Evolutionary conservation across 1,284 basidiomycete species (phyloP).

Genomic region (Waitea zeae): DNA sequence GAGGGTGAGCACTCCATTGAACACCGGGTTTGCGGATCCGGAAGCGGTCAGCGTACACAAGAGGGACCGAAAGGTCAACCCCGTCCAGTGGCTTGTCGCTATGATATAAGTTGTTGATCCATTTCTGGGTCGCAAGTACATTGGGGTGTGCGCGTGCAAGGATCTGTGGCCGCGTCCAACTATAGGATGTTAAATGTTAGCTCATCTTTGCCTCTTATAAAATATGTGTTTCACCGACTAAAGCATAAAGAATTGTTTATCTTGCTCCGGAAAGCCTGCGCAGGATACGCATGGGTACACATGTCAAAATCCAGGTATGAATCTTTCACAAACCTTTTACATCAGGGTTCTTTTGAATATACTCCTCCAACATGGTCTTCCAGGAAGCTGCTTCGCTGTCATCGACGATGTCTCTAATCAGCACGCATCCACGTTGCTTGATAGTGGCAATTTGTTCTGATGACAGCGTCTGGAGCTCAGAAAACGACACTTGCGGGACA

Average conservation of each 20-base stretch:
- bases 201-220: too few relatives aligned
- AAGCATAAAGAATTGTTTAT: slow-evolving; percentile 59
- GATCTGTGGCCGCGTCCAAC: slow-evolving; percentile 57
- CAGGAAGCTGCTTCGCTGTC: slow-evolving; percentile 33
- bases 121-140: slow-evolving; percentile 37
- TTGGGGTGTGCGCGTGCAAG: slow-evolving; percentile 63
- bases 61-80: slow-evolving; percentile 49
- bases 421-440: slow-evolving; percentile 35
- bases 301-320: background rate
- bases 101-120: slow-evolving; percentile 51
- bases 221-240: slow-evolving; percentile 34
- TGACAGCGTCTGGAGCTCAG: slow-evolving; percentile 28
- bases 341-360: slow-evolving; percentile 36
- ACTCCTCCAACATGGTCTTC: slow-evolving; percentile 37
- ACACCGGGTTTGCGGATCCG: slow-evolving; percentile 65
- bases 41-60: slow-evolving; percentile 72
- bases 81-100: slow-evolving; percentile 21
- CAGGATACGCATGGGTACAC: background rate
- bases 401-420: slow-evolving; percentile 46
- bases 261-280: slow-evolving; percentile 31
- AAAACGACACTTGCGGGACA: slow-evolving; percentile 42
- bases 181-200: too few relatives aligned
- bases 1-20: slow-evolving; percentile 47
- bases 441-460: slow-evolving; percentile 29
- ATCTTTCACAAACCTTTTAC: slow-evolving; percentile 22